Evolutionary conservation across 352 stramenopile genomes (phyloP).

Genomic region (Globisporangium uncinulatum): DNA sequence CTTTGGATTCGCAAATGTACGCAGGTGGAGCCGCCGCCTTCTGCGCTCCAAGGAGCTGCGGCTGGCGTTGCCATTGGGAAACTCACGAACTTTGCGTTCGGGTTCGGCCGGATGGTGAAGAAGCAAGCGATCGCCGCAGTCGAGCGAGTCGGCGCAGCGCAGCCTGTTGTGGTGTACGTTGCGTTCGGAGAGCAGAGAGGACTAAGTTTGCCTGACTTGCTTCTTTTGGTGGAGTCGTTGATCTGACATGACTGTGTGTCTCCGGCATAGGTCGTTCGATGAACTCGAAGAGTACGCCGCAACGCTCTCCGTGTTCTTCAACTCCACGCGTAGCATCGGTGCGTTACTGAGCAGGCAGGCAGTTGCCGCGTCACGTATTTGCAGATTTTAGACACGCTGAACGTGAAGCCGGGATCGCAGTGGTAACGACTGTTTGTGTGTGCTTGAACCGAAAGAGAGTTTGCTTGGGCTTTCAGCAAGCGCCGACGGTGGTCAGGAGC

Average conservation of each 20-base stretch:
- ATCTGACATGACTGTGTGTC: neutral
- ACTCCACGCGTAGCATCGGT: conserved; percentile 67
- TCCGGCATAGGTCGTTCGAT: conserved; percentile 26
- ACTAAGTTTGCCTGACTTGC: neutral
- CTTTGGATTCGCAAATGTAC: neutral
- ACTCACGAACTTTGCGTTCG: conserved; percentile 73
- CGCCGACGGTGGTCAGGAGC: conserved; percentile 46
- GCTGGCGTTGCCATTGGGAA: conserved; percentile 48
- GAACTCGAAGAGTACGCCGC: conserved; percentile 71
- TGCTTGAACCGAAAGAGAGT: conserved; percentile 28
- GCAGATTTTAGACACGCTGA: neutral
- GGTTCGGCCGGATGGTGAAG: conserved; percentile 81
- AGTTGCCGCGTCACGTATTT: too few relatives aligned
- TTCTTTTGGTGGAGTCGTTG: too few relatives aligned
- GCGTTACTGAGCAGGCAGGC: neutral
- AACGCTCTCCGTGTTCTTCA: conserved; percentile 68
- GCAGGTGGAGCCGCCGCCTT: neutral
- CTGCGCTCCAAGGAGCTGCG: conserved; percentile 8
- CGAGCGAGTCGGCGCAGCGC: conserved; percentile 62
- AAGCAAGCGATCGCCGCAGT: conserved; percentile 81
- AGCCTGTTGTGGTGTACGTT: conserved; percentile 44
- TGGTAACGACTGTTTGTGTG: neutral
- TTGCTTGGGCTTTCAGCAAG: conserved; percentile 45
- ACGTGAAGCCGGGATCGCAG: neutral
- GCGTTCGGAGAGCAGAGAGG: neutral